phyloP scores from a whole-genome alignment of 2,329 filamentous ascomycete genomes.

The Exophiala oligosperma region DNA sequence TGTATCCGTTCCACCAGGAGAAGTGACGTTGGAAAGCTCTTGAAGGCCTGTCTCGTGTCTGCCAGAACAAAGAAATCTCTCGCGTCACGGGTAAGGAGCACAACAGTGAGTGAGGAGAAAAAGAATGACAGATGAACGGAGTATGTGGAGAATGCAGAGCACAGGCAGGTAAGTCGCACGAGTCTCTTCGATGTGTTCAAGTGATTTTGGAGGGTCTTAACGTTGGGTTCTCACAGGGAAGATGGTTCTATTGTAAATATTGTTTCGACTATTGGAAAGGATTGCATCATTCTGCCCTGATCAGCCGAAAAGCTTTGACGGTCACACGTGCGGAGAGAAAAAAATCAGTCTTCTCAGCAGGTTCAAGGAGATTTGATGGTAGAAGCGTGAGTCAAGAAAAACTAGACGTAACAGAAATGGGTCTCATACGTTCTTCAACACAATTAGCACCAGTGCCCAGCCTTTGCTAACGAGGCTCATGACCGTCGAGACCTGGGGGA shows the following conservation, averaged over 20 bases:
- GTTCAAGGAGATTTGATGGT: neutral
- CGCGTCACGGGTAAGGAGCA: neutral
- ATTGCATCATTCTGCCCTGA: slow-evolving; percentile 4
- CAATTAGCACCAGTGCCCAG: neutral
- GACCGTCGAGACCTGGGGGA: neutral
- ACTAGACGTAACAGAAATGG: slow-evolving; percentile 25
- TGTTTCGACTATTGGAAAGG: neutral
- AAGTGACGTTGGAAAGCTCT: neutral
- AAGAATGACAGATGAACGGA: neutral
- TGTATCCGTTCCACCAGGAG: too few species aligned
- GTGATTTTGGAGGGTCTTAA: too few species aligned
- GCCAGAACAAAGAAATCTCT: too few species aligned
- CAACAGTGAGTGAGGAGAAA: neutral
- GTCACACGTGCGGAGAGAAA: slow-evolving; percentile 26
- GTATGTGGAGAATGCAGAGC: neutral
- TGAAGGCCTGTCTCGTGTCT: neutral
- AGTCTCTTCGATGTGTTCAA: too few species aligned
- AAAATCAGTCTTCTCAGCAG: neutral
- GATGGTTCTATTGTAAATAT: neutral
- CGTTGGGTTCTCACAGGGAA: too few species aligned
- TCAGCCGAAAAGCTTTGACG: slow-evolving; percentile 11
- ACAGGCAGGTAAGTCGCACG: neutral
- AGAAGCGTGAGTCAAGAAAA: neutral
- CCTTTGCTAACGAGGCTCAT: slow-evolving; percentile 3
- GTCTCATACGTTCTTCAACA: slow-evolving; percentile 14